Conservation (phyloP, 2,329 filamentous ascomycete genomes). For the Aspergillus sp. region DNA sequence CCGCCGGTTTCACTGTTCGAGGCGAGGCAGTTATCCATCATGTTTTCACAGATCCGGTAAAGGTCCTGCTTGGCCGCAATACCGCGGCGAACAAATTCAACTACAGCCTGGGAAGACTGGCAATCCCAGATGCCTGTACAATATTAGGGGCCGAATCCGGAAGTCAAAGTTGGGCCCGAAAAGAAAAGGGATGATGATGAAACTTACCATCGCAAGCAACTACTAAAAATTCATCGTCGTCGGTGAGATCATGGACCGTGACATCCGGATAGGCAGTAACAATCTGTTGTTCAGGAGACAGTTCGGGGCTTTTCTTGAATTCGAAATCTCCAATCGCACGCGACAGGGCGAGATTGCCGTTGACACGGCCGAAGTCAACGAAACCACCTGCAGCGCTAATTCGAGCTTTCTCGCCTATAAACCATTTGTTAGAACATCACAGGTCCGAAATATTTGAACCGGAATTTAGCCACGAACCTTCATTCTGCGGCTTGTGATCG, state of each 20-base stretch:
- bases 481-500: constrained; percentile 98
- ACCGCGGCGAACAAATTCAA: constrained; percentile 94
- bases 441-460: background rate
- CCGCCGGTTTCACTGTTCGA: constrained; percentile 97
- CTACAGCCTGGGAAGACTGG: constrained; percentile 93
- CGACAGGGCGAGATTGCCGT: constrained; percentile 94
- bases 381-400: constrained; percentile 96
- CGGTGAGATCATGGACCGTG: constrained; percentile 81
- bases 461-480: constrained; percentile 59
- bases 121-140: constrained; percentile 94
- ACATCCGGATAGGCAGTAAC: constrained; percentile 97
- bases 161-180: background rate
- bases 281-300: constrained; percentile 97
- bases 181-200: constrained; percentile 11
- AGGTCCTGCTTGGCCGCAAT: constrained; percentile 96
- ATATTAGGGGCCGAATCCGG: background rate
- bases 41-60: constrained; percentile 95
- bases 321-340: constrained; percentile 98
- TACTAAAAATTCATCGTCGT: constrained; percentile 94
- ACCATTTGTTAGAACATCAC: constrained; percentile 14
- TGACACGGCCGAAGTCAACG: constrained; percentile 97
- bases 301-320: constrained; percentile 98
- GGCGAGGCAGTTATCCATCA: constrained; percentile 99
- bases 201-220: constrained; percentile 84
- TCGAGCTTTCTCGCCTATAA: constrained; percentile 83